phyloP scores from a whole-genome alignment of 2,329 filamentous ascomycete species.

The Colletotrichum cereale region DNA sequence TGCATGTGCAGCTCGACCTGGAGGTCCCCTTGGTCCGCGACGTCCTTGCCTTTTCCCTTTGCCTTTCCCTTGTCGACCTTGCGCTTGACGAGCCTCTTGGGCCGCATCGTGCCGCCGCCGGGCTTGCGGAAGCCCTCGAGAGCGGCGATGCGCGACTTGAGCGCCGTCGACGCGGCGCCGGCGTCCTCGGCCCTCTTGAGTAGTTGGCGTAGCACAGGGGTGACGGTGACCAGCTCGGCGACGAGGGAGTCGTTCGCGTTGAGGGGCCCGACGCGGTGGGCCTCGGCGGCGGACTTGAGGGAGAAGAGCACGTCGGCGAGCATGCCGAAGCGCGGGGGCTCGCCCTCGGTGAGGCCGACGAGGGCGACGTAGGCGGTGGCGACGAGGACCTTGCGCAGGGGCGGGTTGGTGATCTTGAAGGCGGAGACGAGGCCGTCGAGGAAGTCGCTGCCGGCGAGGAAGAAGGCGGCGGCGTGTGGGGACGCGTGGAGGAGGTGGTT shows the following conservation, averaged over 20 bases:
- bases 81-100: slow-evolving; percentile 63
- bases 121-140: slow-evolving; percentile 72
- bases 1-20: slow-evolving; percentile 76
- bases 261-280: slow-evolving; percentile 67
- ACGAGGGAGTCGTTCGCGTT: slow-evolving; percentile 79
- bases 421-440: slow-evolving; percentile 79
- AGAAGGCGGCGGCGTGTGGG: slow-evolving; percentile 67
- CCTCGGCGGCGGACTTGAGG: slow-evolving; percentile 78
- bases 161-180: slow-evolving; percentile 64
- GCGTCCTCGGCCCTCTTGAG: slow-evolving; percentile 64
- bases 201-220: slow-evolving; percentile 78
- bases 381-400: slow-evolving; percentile 75
- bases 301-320: slow-evolving; percentile 87
- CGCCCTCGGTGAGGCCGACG: slow-evolving; percentile 74
- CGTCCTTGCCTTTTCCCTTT: slow-evolving; percentile 66
- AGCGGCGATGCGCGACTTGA: slow-evolving; percentile 70
- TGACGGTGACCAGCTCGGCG: slow-evolving; percentile 83
- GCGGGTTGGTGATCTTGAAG: slow-evolving; percentile 73
- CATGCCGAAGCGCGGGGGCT: slow-evolving; percentile 78
- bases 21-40: slow-evolving; percentile 52
- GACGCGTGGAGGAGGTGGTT: slow-evolving; percentile 75
- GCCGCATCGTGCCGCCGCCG: slow-evolving; percentile 61
- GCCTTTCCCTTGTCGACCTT: slow-evolving; percentile 77
- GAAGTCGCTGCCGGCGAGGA: slow-evolving; percentile 89
- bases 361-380: slow-evolving; percentile 82